Evolutionary conservation across 305 asterid species (phyloP).

Genomic region (Striga hermonthica): DNA sequence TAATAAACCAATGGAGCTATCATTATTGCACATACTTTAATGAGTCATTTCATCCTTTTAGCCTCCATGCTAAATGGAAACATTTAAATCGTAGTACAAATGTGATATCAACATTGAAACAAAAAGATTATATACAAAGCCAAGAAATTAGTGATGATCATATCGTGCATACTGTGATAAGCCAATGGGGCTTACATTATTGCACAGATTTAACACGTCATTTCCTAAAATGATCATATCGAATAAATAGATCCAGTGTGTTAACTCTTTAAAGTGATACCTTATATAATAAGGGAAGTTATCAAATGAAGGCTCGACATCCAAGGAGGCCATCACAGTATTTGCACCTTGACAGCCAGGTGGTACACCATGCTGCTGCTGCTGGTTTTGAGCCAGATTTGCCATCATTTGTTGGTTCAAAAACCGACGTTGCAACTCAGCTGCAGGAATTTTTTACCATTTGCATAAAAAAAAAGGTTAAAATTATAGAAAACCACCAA

Average conservation of each 20-base stretch:
- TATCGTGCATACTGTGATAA: too few relatives aligned
- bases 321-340: not conserved
- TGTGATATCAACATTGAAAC: too few relatives aligned
- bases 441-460: slow-evolving; percentile 1
- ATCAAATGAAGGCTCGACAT: slow-evolving; percentile 1
- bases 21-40: slow-evolving; percentile 2
- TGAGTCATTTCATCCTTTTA: not conserved
- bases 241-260: not conserved
- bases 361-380: not conserved
- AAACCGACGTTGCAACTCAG: not conserved
- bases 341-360: not conserved
- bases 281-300: slow-evolving; percentile 26
- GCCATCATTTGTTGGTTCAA: not conserved
- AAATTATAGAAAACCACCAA: slow-evolving; percentile 5
- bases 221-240: not conserved
- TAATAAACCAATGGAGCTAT: not conserved
- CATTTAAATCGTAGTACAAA: too few relatives aligned
- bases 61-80: slow-evolving; percentile 1
- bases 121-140: too few relatives aligned
- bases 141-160: too few relatives aligned
- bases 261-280: slow-evolving; percentile 9
- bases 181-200: too few relatives aligned
- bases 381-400: slow-evolving; percentile 14
- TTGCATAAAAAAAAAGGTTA: not conserved
- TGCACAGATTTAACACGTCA: too few relatives aligned